phyloP scores from a whole-genome alignment of 108 stramenopile genomes.

The Conticribra weissflogii region DNA sequence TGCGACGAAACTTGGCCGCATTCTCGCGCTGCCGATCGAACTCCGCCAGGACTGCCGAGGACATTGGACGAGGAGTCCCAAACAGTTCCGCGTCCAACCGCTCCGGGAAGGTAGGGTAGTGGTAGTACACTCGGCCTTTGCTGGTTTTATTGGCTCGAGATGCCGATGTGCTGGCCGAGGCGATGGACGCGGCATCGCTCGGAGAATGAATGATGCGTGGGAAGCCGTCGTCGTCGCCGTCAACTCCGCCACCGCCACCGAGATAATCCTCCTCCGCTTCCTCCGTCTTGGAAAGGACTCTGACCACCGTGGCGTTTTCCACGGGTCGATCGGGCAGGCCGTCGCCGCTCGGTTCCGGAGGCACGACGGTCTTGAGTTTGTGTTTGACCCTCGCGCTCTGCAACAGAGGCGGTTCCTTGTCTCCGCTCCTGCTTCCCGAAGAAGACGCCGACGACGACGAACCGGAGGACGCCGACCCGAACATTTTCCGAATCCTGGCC shows the following conservation, averaged over 20 bases:
- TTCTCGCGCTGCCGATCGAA: conserved; percentile 87
- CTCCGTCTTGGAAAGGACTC: conserved; percentile 20
- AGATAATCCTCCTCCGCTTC: conserved; percentile 2
- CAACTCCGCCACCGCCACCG: conserved; percentile 1
- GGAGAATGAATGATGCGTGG: neutral
- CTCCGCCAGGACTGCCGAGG: conserved; percentile 84
- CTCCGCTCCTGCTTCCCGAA: neutral
- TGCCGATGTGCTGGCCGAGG: conserved; percentile 47
- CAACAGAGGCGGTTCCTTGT: conserved; percentile 67
- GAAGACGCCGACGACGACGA: neutral
- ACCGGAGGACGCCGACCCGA: conserved; percentile 4
- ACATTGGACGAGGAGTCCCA: conserved; percentile 75
- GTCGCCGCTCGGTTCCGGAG: conserved; percentile 75
- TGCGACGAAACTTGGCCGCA: conserved; percentile 76
- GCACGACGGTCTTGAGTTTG: conserved; percentile 83
- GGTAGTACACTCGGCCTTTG: conserved; percentile 54
- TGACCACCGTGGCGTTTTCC: conserved; percentile 34
- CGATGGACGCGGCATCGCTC: conserved; percentile 45
- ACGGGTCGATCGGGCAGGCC: conserved; percentile 53
- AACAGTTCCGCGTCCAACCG: conserved; percentile 68
- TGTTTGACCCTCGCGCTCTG: conserved; percentile 78
- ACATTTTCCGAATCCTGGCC: conserved; percentile 15
- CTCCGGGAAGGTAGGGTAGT: conserved; percentile 76
- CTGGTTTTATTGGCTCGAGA: conserved; percentile 60
- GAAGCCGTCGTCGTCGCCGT: conserved; percentile 21